Evolutionary conservation across 768 basidiomycete genomes (phyloP).

Genomic region (Rhodotorula kratochvilovae): DNA sequence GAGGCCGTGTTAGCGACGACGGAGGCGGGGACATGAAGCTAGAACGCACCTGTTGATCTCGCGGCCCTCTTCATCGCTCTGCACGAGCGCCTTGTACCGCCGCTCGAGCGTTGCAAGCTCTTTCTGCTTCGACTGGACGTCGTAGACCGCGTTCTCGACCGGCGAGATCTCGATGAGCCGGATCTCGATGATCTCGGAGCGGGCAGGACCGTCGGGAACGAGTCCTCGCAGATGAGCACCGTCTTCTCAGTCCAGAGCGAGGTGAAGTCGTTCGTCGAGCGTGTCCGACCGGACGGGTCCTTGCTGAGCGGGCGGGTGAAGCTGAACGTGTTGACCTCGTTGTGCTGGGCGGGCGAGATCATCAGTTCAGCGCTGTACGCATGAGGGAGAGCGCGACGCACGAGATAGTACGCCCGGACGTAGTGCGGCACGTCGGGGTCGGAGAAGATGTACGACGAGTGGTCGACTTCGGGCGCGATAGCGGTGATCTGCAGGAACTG

Average conservation of each 20-base stretch:
- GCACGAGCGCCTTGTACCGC: constrained; percentile 71
- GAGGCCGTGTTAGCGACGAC: constrained; percentile 35
- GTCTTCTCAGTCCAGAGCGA: constrained; percentile 78
- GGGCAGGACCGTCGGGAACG: constrained; percentile 82
- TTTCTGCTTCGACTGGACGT: constrained; percentile 73
- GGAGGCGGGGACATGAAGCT: not conserved
- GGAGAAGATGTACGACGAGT: constrained; percentile 61
- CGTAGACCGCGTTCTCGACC: constrained; percentile 71
- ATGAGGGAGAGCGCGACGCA: not conserved
- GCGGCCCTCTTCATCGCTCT: constrained; percentile 53
- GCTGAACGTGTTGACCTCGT: constrained; percentile 78
- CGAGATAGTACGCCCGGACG: constrained; percentile 63
- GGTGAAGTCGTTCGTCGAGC: constrained; percentile 33
- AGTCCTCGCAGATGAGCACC: constrained; percentile 67
- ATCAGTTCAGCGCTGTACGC: accelerated
- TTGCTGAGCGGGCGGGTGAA: constrained; percentile 66
- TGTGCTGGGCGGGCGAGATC: constrained; percentile 55
- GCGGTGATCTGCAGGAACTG: constrained; percentile 86
- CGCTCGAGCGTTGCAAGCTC: constrained; percentile 66
- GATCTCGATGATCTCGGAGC: constrained; percentile 74
- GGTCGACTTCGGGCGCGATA: constrained; percentile 79
- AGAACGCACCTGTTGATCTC: constrained; percentile 26
- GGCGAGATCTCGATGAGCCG: constrained; percentile 76
- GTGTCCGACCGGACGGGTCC: constrained; percentile 50
- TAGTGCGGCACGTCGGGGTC: constrained; percentile 34